phyloP scores from a whole-genome alignment of 2,329 filamentous ascomycete species.

The Fusarium subtropicale region DNA sequence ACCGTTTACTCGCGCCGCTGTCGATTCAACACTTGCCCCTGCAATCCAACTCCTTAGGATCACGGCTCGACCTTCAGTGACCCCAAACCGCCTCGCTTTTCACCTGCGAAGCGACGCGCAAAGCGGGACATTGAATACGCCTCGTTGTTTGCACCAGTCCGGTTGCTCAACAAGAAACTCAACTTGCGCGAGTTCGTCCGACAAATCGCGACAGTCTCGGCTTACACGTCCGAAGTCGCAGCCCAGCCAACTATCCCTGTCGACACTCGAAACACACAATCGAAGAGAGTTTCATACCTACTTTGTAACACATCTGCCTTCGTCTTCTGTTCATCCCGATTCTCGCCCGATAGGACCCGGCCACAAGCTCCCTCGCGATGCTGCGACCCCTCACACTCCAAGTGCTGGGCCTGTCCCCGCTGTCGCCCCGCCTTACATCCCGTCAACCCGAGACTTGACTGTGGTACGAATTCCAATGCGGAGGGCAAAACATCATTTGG shows the following conservation, averaged over 20 bases:
- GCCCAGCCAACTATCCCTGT: conserved; percentile 13
- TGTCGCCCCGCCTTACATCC: conserved; percentile 69
- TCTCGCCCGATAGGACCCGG: conserved; percentile 74
- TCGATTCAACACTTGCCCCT: conserved; percentile 26
- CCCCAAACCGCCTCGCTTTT: conserved; percentile 13
- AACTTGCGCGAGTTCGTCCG: conserved; percentile 16
- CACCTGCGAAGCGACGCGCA: conserved; percentile 2
- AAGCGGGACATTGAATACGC: background rate
- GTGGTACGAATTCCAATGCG: conserved; percentile 94
- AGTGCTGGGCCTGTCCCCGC: conserved; percentile 66
- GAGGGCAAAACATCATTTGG: conserved; percentile 96
- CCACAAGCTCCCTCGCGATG: conserved; percentile 87
- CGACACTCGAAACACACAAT: conserved; percentile 17
- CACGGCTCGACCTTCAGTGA: conserved; percentile 22
- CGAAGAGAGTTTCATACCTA: conserved; percentile 86
- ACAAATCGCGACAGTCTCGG: conserved; percentile 25
- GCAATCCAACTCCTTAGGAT: conserved; percentile 38
- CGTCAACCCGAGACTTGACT: conserved; percentile 78
- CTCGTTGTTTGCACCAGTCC: background rate
- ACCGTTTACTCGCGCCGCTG: conserved; percentile 34
- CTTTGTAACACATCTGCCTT: conserved; percentile 95
- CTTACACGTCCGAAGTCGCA: conserved; percentile 20
- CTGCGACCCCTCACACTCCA: conserved; percentile 80
- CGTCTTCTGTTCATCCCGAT: conserved; percentile 92
- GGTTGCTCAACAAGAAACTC: conserved; percentile 3